Percentiles rank a stretch among this genome's conserved stretches.
phyloP scores from a whole-genome alignment of 768 basidiomycete genomes.

The Lactifluus subvellereus region DNA sequence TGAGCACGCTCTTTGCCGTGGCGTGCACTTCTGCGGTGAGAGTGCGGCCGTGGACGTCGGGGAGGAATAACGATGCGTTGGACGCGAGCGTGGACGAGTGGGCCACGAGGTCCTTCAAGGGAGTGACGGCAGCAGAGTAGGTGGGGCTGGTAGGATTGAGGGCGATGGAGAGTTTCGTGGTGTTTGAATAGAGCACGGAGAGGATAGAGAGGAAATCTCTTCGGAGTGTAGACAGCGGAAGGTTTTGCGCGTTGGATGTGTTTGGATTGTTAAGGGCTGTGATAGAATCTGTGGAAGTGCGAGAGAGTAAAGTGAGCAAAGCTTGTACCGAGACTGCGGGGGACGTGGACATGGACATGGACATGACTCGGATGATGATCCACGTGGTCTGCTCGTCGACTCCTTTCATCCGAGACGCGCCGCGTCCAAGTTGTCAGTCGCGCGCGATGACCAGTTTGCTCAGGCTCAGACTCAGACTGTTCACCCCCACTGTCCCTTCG shows the following conservation, averaged over 20 bases:
- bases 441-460: conserved; percentile 9
- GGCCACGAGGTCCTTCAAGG: conserved; percentile 16
- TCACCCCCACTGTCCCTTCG: background rate
- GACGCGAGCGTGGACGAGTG: conserved; percentile 21
- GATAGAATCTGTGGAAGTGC: conserved; percentile 33
- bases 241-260: conserved; percentile 22
- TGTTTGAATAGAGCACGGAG: conserved; percentile 47
- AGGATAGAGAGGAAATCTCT: conserved; percentile 55
- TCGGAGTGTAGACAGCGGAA: conserved; percentile 38
- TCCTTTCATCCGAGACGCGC: background rate
- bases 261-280: background rate
- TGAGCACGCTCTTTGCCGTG: conserved; percentile 14
- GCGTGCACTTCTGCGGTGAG: conserved; percentile 25
- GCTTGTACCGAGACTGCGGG: background rate
- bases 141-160: conserved; percentile 46
- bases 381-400: background rate
- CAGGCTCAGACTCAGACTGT: conserved; percentile 18
- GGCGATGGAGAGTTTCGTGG: conserved; percentile 58
- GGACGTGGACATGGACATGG: too few relatives aligned
- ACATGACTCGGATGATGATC: conserved; percentile 26
- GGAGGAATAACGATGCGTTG: conserved; percentile 19
- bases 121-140: conserved; percentile 33
- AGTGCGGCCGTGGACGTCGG: conserved; percentile 20
- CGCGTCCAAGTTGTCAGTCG: background rate
- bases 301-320: conserved; percentile 17